Evolutionary conservation across 75 land plant genomes (phyloP), one percentile per base, ranked within the genome.

Genomic region (Isoetes taiwanensis): DNA sequence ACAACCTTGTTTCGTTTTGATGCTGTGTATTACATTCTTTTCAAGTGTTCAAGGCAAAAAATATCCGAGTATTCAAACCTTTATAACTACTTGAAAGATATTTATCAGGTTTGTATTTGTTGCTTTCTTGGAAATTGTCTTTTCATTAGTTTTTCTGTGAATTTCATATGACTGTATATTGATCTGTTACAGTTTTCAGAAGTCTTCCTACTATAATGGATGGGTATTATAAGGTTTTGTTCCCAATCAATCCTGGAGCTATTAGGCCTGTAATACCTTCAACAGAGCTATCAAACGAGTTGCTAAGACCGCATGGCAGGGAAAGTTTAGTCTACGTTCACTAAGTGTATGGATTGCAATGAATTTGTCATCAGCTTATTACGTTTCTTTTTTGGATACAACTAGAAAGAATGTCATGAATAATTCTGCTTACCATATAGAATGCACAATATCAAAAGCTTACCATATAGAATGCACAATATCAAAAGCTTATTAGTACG

Each of bases 1-100:
- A 91, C 97, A 16, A 91, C 97, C 0, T 72, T 91, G 63, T 71
- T 80, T 39, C 76, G 97, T 8, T 91, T 91, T 42, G 97, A 91
- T 62, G 72, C 82, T 58, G 97, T 83, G 3, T 91, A 91, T 57
- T 75, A 86, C 60, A 78, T 74, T 17, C 59, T 91, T 32, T 91
- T 91, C 81, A 91, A 83, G 56, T 91, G 97, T 73, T 76, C 85
- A 23, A 86, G 78, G 81, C 86, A 77, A 73, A 86, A 91, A 77
- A 66, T 91, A 24, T 19, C 80, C 12, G 94, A 91, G 64, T 86
- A 74, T 52, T 64, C 67, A 11, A 83, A 79, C 57, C 77, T 91
- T 11, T 70, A 80, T 66, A 80, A 65, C 3, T 86, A 91, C 55
- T 60, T 79, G 69, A 42, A 75, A 6, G 88, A 91, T 48, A 81